Evolutionary conservation across 768 basidiomycete species (phyloP), one percentile per base, ranked within the genome.

Genomic region (Lyophyllum shimeji): DNA sequence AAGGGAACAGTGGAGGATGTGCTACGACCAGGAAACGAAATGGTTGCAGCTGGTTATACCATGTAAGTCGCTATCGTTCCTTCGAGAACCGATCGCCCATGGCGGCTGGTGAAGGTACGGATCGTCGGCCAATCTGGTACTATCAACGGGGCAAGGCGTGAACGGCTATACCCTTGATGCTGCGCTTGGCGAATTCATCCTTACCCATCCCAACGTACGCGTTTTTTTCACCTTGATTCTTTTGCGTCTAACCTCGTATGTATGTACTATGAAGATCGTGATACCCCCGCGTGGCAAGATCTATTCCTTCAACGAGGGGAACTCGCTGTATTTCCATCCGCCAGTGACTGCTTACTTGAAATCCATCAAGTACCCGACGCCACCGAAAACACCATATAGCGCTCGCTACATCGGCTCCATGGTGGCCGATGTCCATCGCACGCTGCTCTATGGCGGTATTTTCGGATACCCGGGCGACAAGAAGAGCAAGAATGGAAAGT

Each of bases 251-350:
- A 31, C 49, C 62, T 52, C 23, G 50, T 53, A 50, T 24, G n/a
- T n/a, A n/a, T n/a, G n/a, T 43, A 33, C 39, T 51, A 34, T 66
- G 17, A 27, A 92, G 90, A 99, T 99, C 74, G 83, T 85, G 73
- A 93, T 99, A 61, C 97, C 97, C 7, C 61, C 85, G 9, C 87
- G 97, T 48, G 97, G 97, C 62, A 98, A 98, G 77, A 99, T 99
- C 68, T 99, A 99, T 77, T 98, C 95, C 2, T 96, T 98, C 82
- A 99, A 99, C 71, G 97, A 99, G 76, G 97, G 97, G 58, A 99
- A 99, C 77, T 84, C 94, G 29, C 80, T 93, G 82, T 95, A 95
- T 76, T 98, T 97, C 79, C 77, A 95, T 71, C 72, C 82, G 46
- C 94, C 90, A 17, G 90, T 92, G 46, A 74, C 74, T 48, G 83